These are phyloP conservation scores for Leccinum olivaceoglutinosum DNA, from an alignment of 1,284 basidiomycete genomes.

Conservation along the genomic window DNA sequence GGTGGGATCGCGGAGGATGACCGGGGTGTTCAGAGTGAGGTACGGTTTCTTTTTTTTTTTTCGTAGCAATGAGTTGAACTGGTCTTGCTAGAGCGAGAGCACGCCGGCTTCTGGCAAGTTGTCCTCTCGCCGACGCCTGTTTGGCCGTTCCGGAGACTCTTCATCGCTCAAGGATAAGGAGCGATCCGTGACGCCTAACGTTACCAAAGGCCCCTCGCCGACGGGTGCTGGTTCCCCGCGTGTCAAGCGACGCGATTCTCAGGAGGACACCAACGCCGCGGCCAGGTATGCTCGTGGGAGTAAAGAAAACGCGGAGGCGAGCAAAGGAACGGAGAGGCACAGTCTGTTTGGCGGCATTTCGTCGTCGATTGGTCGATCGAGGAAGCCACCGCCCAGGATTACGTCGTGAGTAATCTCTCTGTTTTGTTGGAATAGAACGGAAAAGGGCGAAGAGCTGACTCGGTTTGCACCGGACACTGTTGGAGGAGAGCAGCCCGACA, in stretches of 20 bases:
- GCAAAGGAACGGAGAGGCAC: conserved; percentile 25
- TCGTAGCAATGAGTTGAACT: neutral
- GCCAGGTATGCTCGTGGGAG: conserved; percentile 45
- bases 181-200: conserved; percentile 14
- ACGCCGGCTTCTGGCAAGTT: conserved; percentile 27
- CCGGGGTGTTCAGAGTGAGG: conserved; percentile 62
- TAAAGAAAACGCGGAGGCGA: conserved; percentile 39
- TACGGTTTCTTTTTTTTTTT: conserved; percentile 29
- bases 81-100: conserved; percentile 38
- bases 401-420: conserved; percentile 39
- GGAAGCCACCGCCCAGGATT: conserved; percentile 79
- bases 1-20: conserved; percentile 46
- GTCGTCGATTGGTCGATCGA: conserved; percentile 52
- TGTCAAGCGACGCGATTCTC: conserved; percentile 19
- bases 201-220: conserved; percentile 23
- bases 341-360: conserved; percentile 32
- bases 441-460: neutral
- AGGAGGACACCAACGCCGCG: conserved; percentile 24
- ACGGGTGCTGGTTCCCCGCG: conserved; percentile 16
- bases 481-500: conserved; percentile 21
- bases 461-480: conserved; percentile 18
- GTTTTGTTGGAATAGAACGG: conserved; percentile 2
- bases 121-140: conserved; percentile 44
- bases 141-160: conserved; percentile 55
- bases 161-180: conserved; percentile 35